These are phyloP conservation scores for Eutrema heterophyllum DNA, from an alignment of 345 rosid species.

Conservation along the genomic window DNA sequence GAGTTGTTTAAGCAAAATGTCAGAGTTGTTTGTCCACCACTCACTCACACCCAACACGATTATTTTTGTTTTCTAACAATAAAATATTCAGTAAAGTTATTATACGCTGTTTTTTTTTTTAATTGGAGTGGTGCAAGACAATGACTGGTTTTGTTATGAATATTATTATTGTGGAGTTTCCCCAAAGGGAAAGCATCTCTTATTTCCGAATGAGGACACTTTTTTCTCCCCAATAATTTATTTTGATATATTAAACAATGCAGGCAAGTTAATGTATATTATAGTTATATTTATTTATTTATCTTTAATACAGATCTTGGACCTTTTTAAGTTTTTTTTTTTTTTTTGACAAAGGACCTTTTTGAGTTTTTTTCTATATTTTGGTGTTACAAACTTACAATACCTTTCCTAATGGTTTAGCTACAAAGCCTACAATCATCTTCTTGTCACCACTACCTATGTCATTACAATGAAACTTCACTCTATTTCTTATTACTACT, in stretches of 20 bases:
- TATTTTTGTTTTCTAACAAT: slow-evolving; percentile 5
- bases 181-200: slow-evolving; percentile 34
- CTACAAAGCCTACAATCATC: slow-evolving; percentile 19
- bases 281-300: background rate
- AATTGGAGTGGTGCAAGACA: slow-evolving; percentile 32
- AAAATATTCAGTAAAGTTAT: slow-evolving; percentile 18
- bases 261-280: slow-evolving; percentile 15
- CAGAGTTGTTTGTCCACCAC: slow-evolving; percentile 39
- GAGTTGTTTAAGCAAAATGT: slow-evolving; percentile 25
- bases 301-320: slow-evolving; percentile 1
- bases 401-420: slow-evolving; percentile 18
- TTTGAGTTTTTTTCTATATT: slow-evolving; percentile 8
- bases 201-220: slow-evolving; percentile 32
- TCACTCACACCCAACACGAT: slow-evolving; percentile 39
- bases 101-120: background rate
- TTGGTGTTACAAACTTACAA: background rate
- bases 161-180: slow-evolving; percentile 28
- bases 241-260: slow-evolving; percentile 7
- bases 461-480: background rate
- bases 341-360: no score
- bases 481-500: background rate
- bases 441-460: background rate
- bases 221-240: background rate
- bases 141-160: slow-evolving; percentile 30
- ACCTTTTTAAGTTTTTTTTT: slow-evolving; percentile 21